Percentiles rank a stretch among this genome's conserved stretches.
phyloP scores from a whole-genome alignment of 2,329 filamentous ascomycete genomes.

The Lecanoromycetidae sp. region DNA sequence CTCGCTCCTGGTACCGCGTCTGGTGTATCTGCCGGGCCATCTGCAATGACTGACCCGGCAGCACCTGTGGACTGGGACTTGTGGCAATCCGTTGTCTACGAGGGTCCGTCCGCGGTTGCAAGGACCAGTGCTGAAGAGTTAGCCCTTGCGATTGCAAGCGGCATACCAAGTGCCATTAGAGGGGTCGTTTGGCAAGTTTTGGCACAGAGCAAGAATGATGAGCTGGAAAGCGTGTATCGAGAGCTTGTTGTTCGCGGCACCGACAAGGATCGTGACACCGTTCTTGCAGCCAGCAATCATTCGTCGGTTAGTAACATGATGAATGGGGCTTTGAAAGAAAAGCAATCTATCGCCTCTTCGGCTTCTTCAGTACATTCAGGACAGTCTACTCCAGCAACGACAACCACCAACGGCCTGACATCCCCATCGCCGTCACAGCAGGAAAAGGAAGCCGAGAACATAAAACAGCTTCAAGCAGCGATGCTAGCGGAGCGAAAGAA shows the following conservation, averaged over 20 bases:
- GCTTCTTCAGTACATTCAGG: conserved; percentile 77
- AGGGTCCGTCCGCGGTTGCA: conserved; percentile 78
- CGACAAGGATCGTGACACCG: conserved; percentile 58
- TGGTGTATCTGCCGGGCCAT: conserved; percentile 64
- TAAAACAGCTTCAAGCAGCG: conserved; percentile 52
- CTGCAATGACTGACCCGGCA: conserved; percentile 50
- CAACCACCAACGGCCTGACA: conserved; percentile 41
- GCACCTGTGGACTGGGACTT: conserved; percentile 93
- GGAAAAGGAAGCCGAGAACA: conserved; percentile 52
- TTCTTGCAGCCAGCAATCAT: conserved; percentile 12
- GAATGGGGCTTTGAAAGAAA: conserved; percentile 49
- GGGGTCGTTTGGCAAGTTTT: conserved; percentile 99
- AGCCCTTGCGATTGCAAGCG: conserved; percentile 78
- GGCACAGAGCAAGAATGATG: conserved; percentile 86
- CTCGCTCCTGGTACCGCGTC: conserved; percentile 77
- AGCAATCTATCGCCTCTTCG: conserved; percentile 61
- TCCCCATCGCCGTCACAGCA: conserved; percentile 46
- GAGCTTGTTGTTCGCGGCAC: conserved; percentile 70
- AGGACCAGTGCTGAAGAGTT: conserved; percentile 81
- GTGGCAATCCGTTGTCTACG: conserved; percentile 92
- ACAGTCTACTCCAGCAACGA: conserved; percentile 49
- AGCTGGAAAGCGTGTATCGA: conserved; percentile 74
- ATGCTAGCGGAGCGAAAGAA: conserved; percentile 58
- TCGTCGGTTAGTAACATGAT: conserved; percentile 42
- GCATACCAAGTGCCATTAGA: conserved; percentile 86